Conservation (phyloP, 2,329 filamentous ascomycete genomes). For the Arthrobotrys sinensis region DNA sequence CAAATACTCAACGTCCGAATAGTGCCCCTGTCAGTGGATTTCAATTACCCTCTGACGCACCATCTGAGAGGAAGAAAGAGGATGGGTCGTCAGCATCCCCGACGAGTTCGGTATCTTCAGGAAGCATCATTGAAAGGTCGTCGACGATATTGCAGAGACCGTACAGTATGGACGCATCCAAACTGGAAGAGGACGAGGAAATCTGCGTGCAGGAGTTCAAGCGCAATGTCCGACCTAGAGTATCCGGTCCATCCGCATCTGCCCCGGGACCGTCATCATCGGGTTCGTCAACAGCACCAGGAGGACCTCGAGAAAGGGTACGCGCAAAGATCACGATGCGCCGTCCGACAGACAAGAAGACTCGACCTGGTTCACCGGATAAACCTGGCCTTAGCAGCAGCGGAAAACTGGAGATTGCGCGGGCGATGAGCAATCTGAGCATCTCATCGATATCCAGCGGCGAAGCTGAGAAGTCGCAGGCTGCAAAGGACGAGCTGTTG, state of each 20-base stretch:
- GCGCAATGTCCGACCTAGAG: constrained; percentile 43
- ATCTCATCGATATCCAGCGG: constrained; percentile 55
- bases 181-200: constrained; percentile 43
- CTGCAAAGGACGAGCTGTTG: constrained; percentile 53
- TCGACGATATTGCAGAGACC: constrained; percentile 33
- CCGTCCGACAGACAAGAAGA: constrained; percentile 40
- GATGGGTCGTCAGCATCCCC: constrained; percentile 7
- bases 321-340: constrained; percentile 56
- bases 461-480: constrained; percentile 55
- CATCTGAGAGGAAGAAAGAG: constrained; percentile 9
- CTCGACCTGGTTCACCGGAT: constrained; percentile 23
- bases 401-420: constrained; percentile 41
- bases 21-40: constrained; percentile 50
- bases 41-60: constrained; percentile 17
- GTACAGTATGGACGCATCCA: constrained; percentile 51
- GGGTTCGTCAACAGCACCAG: background rate
- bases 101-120: constrained; percentile 8
- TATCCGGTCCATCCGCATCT: constrained; percentile 16
- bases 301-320: constrained; percentile 34
- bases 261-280: constrained; percentile 7
- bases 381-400: constrained; percentile 21
- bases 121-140: constrained; percentile 15
- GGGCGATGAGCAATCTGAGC: constrained; percentile 48
- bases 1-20: constrained; percentile 57
- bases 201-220: constrained; percentile 42